Conservation (phyloP, 1,284 basidiomycete genomes). For the Leccinum subatratum region DNA sequence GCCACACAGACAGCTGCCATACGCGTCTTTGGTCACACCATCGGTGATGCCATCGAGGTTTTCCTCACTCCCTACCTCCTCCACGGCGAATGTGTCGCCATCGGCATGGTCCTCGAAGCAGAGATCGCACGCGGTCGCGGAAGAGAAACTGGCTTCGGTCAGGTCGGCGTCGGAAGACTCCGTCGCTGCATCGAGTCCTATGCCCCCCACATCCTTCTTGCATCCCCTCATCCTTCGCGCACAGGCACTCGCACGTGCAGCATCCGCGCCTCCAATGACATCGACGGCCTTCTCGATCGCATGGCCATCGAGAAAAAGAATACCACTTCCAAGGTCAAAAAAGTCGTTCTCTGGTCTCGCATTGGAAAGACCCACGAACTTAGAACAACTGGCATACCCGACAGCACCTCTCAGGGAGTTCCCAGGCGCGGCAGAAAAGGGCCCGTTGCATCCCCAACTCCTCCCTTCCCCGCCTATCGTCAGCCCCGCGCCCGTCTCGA, state of each 20-base stretch:
- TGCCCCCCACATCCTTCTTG: constrained; percentile 75
- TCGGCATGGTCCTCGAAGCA: constrained; percentile 93
- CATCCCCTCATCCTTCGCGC: constrained; percentile 59
- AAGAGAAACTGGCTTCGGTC: constrained; percentile 54
- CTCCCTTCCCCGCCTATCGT: constrained; percentile 7
- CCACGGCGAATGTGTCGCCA: constrained; percentile 88
- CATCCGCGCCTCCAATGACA: constrained; percentile 66
- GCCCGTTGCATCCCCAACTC: constrained; percentile 23
- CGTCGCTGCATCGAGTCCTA: constrained; percentile 81
- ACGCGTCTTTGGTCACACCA: constrained; percentile 91
- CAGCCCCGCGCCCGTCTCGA: background rate
- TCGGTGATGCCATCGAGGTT: constrained; percentile 95
- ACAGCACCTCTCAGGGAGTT: constrained; percentile 36
- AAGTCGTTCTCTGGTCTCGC: constrained; percentile 85
- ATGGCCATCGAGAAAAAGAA: constrained; percentile 99
- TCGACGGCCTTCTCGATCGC: constrained; percentile 85
- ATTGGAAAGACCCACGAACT: constrained; percentile 93
- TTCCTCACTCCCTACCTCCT: constrained; percentile 86
- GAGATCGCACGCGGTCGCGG: constrained; percentile 87
- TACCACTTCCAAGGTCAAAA: constrained; percentile 76
- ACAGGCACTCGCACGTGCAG: constrained; percentile 44
- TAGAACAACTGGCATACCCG: constrained; percentile 81
- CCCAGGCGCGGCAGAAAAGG: constrained; percentile 18
- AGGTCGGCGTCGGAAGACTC: constrained; percentile 86
- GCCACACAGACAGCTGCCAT: constrained; percentile 84